A percentile compares a stretch with the other conserved stretches of the same genome.
Conservation (phyloP, 495 filamentous ascomycete species). For the Friedmanniomyces simplex region DNA sequence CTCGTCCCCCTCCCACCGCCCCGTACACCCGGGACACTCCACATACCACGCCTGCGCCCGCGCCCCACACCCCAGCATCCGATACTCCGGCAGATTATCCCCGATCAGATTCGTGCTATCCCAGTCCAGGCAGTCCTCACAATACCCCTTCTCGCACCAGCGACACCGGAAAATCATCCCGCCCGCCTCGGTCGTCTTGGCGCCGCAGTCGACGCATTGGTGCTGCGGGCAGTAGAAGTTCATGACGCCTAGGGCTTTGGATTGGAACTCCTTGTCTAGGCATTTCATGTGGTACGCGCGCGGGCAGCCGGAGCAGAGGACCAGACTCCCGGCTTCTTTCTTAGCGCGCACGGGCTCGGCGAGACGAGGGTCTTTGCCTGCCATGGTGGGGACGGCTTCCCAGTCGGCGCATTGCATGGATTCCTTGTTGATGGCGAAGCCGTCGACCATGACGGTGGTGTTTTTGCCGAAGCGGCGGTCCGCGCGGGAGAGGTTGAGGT, state of each 20-base stretch:
- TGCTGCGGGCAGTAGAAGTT: slow-evolving; percentile 50
- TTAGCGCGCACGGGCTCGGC: slow-evolving; percentile 37
- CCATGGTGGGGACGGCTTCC: slow-evolving; percentile 49
- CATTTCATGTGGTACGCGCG: slow-evolving; percentile 47
- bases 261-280: slow-evolving; percentile 33
- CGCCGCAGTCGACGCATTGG: slow-evolving; percentile 43
- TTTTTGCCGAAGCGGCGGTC: slow-evolving; percentile 48
- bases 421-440: slow-evolving; percentile 50
- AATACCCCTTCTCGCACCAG: slow-evolving; percentile 47
- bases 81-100: slow-evolving; percentile 39
- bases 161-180: slow-evolving; percentile 51
- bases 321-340: slow-evolving; percentile 34
- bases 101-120: slow-evolving; percentile 42
- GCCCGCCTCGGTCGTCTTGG: slow-evolving; percentile 46
- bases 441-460: slow-evolving; percentile 49
- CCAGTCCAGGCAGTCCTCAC: slow-evolving; percentile 54
- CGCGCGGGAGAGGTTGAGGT: slow-evolving; percentile 29
- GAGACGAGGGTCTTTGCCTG: slow-evolving; percentile 45
- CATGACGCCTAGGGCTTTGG: slow-evolving; percentile 27
- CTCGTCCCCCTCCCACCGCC: slow-evolving; percentile 5
- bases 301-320: slow-evolving; percentile 45
- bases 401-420: slow-evolving; percentile 43
- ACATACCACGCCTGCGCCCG: slow-evolving; percentile 39
- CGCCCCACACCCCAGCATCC: slow-evolving; percentile 35
- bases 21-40: slow-evolving; percentile 16